Base-by-base conservation (phyloP, 1,284 basidiomycete genomes). In the Trichosporon inkin region DNA sequence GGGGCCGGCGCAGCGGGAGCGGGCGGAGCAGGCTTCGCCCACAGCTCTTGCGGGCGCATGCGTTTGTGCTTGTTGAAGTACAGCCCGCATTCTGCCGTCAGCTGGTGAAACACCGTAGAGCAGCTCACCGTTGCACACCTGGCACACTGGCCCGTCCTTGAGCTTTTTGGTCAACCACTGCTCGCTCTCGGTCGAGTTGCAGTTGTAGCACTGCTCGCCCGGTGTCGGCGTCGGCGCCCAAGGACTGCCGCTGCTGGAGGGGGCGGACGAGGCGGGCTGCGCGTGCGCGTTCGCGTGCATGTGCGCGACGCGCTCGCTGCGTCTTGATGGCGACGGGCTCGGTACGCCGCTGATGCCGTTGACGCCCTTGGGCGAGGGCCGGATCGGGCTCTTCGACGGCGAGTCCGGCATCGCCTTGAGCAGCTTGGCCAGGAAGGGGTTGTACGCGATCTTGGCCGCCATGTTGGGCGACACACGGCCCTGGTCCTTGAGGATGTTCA, bases 41-140 rank as follows among this genome's bases (percentile, higher is more conserved):
- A 76, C 37, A 75, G 53, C 54, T 76, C 75, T 17, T 65, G 64
- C 13, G 76, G 76, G 16, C 76, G 69, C 75, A 76, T 76, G 6
- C 61, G 63, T 56, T 75, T 75, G 55, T 75, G 66, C 52, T 74
- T 67, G 62, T 78, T 78, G 56, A 72, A 78, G 64, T 78, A 76
- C 7, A 72, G 36, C 0, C 75, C 76, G 39, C 76, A 78, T 11
- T 70, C 73, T 76, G 59, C 10, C 6, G 55, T 57, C 41, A 62
- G 62, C 37, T 51, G 1, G 1, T 4, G 11, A 14, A 19, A 6
- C 14, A 28, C 22, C 28, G 16, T n/a, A 20, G 40, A 39, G 3
- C 3, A 39, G 67, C 74, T 64, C 56, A 76, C 74, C 71, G 58
- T 78, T 71, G 59, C 76, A 78, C 10, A 78, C 76, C 36, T 72